Conservation (phyloP, 1,139 yeast genomes). For the Suhomyces bribrorum region DNA sequence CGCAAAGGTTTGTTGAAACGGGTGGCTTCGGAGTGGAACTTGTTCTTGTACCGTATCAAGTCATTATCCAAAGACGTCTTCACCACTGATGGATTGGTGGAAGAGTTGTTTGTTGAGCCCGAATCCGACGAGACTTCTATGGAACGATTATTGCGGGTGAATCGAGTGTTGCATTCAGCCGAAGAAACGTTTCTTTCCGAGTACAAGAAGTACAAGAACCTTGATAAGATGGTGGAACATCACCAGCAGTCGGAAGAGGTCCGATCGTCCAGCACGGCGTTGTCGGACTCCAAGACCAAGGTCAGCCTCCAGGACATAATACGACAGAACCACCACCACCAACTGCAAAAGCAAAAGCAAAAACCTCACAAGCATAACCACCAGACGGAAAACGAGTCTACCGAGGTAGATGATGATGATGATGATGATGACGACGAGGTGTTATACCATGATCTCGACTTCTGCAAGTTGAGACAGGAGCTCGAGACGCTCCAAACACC, state of each 20-base stretch:
- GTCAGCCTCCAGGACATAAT: slow-evolving; percentile 14
- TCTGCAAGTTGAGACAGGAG: slow-evolving; percentile 29
- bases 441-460: slow-evolving; percentile 29
- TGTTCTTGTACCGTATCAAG: slow-evolving; percentile 34
- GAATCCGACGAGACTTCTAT: slow-evolving; percentile 30
- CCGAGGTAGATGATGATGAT: slow-evolving; percentile 14
- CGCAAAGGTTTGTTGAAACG: slow-evolving; percentile 31
- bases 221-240: slow-evolving; percentile 37
- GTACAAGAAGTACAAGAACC: slow-evolving; percentile 34
- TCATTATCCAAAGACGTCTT: slow-evolving; percentile 46
- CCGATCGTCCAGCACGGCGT: slow-evolving; percentile 24
- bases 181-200: slow-evolving; percentile 40
- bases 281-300: slow-evolving; percentile 17
- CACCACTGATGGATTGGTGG: slow-evolving; percentile 41
- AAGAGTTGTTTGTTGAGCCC: slow-evolving; percentile 43
- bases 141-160: slow-evolving; percentile 23
- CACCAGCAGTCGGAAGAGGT: slow-evolving; percentile 22
- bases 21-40: slow-evolving; percentile 37
- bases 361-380: no score
- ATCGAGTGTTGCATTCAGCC: slow-evolving; percentile 26
- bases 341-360: no score
- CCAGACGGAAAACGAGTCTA: slow-evolving; percentile 6
- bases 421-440: slow-evolving; percentile 23
- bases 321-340: no score
- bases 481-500: slow-evolving; percentile 18